Percentiles rank a stretch among this genome's conserved stretches.
Evolutionary conservation across 1,284 basidiomycete species (phyloP).

Genomic region (Boletus holoroseus): DNA sequence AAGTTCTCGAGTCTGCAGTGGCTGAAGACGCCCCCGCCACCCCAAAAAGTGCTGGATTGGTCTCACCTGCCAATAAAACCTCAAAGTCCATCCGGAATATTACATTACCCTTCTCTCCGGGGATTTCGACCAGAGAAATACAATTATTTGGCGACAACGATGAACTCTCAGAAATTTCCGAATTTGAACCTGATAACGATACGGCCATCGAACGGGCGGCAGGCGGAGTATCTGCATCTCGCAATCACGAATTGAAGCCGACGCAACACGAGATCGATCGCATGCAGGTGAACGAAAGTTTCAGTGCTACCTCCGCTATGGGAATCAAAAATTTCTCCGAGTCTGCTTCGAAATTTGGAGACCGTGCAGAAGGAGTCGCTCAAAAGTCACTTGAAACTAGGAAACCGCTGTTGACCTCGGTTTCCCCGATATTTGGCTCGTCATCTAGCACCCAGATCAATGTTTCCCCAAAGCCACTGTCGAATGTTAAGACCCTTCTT

Average conservation of each 20-base stretch:
- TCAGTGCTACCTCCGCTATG: not conserved
- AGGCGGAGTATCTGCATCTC: not conserved
- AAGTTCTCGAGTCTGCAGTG: not conserved
- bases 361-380: not conserved
- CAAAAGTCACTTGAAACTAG: not conserved
- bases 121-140: constrained; percentile 1
- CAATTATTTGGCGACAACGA: constrained; percentile 6
- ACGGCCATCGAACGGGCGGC: not conserved
- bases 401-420: not conserved
- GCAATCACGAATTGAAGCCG: not conserved
- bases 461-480: constrained; percentile 7
- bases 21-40: not conserved
- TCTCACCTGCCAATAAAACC: not conserved
- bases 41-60: not conserved
- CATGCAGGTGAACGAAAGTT: not conserved
- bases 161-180: constrained; percentile 30
- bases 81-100: not conserved
- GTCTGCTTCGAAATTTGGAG: not conserved
- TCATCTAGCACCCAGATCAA: constrained; percentile 20
- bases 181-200: constrained; percentile 18
- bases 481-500: constrained; percentile 2
- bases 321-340: not conserved
- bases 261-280: constrained; percentile 1
- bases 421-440: constrained; percentile 11
- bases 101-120: not conserved